Evolutionary conservation across 805 yeast species (phyloP).

Genomic region (Cyberlindnera sargentensis): DNA sequence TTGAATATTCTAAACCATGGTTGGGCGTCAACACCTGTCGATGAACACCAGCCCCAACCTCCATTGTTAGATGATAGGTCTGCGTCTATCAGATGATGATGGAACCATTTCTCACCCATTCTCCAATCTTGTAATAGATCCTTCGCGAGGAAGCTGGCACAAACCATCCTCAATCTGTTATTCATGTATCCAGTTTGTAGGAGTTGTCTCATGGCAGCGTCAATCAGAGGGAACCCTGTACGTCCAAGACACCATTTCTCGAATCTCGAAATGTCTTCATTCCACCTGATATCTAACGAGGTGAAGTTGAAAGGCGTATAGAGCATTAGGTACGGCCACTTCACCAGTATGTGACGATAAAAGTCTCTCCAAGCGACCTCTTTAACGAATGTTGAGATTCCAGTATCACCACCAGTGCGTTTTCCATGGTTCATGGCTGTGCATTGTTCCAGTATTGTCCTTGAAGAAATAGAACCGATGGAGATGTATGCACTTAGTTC

Average conservation of each 20-base stretch:
- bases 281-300: conserved; percentile 36
- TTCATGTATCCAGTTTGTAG: conserved; percentile 46
- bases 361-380: conserved; percentile 57
- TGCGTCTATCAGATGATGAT: conserved; percentile 40
- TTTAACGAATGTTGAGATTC: conserved; percentile 39
- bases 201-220: conserved; percentile 51
- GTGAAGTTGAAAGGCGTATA: conserved; percentile 40
- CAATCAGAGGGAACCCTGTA: conserved; percentile 52
- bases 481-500: conserved; percentile 40
- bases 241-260: conserved; percentile 45
- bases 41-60: conserved; percentile 52
- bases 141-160: conserved; percentile 43
- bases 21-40: conserved; percentile 48
- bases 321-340: conserved; percentile 48
- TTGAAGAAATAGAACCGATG: conserved; percentile 38
- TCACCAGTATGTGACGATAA: conserved; percentile 40
- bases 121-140: conserved; percentile 49
- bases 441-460: conserved; percentile 30
- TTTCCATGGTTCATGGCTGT: conserved; percentile 23
- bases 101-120: conserved; percentile 45
- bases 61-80: conserved; percentile 50
- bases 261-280: conserved; percentile 33
- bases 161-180: conserved; percentile 49
- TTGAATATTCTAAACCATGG: conserved; percentile 53
- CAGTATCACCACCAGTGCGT: conserved; percentile 25